These are phyloP conservation scores for Radiomyces spectabilis DNA, from an alignment of 192 early-diverging fungal genomes.

Conservation along the genomic window DNA sequence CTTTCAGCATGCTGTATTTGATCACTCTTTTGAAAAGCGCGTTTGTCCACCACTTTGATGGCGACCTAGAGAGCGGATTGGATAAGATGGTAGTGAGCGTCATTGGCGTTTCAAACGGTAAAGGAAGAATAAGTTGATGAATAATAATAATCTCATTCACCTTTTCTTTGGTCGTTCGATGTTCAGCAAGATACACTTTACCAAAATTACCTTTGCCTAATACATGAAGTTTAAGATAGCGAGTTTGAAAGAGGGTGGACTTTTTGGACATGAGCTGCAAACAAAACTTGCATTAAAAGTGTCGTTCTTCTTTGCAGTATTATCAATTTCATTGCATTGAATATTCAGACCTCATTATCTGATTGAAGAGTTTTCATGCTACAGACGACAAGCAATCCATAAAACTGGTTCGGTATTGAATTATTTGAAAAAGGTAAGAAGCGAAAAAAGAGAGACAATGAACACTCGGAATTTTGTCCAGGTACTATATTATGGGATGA, in stretches of 20 bases:
- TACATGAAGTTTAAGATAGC: slow-evolving; percentile 16
- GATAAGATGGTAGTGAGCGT: neutral
- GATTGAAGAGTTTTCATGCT: neutral
- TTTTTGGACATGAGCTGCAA: neutral
- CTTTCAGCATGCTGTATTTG: slow-evolving; percentile 40
- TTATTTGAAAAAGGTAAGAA: too few relatives aligned
- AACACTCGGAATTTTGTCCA: neutral
- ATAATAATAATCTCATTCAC: neutral
- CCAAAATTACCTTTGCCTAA: slow-evolving; percentile 58
- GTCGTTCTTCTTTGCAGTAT: neutral
- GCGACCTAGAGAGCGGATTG: slow-evolving; percentile 38
- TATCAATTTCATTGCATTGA: neutral
- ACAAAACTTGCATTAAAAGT: neutral
- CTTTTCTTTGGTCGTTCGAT: slow-evolving; percentile 12
- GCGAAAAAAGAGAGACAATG: neutral
- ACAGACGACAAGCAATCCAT: neutral
- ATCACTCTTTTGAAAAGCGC: slow-evolving; percentile 41
- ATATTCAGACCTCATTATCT: neutral
- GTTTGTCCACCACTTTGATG: slow-evolving; percentile 53
- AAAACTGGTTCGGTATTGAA: neutral
- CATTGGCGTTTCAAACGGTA: slow-evolving; percentile 1
- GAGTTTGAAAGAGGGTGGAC: neutral
- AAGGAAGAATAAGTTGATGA: neutral
- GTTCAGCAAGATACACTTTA: slow-evolving; percentile 50
- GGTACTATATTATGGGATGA: neutral